These are phyloP conservation scores for Penicillium cinerascens DNA, from an alignment of 495 filamentous ascomycete genomes.

Conservation along the genomic window DNA sequence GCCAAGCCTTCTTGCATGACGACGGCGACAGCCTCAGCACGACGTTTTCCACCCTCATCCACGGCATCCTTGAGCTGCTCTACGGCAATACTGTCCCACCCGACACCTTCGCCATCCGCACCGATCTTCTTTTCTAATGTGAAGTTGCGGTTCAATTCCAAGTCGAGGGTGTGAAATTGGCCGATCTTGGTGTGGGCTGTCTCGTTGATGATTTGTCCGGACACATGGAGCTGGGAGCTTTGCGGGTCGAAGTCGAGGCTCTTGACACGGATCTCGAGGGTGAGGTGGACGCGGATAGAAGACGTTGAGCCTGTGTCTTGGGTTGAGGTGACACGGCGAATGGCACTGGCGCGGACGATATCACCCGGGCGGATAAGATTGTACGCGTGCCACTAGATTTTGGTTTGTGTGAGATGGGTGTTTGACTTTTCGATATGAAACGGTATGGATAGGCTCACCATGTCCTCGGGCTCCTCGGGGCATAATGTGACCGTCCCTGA, in stretches of 20 bases:
- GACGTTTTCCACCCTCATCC: conserved; percentile 63
- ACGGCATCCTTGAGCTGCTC: conserved; percentile 75
- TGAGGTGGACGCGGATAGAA: conserved; percentile 72
- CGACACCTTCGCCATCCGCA: conserved; percentile 49
- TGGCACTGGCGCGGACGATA: conserved; percentile 73
- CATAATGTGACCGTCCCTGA: conserved; percentile 75
- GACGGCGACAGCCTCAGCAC: conserved; percentile 77
- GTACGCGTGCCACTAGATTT: conserved; percentile 83
- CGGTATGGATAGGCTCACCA: conserved; percentile 53
- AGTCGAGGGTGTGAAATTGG: conserved; percentile 83
- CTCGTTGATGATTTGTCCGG: conserved; percentile 75
- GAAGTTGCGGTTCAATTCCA: conserved; percentile 85
- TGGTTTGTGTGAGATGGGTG: conserved; percentile 2
- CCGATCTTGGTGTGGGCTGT: conserved; percentile 82
- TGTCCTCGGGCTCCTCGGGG: conserved; percentile 92
- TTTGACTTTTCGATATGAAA: background rate
- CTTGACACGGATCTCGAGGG: conserved; percentile 76
- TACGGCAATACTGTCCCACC: conserved; percentile 88
- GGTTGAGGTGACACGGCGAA: conserved; percentile 73
- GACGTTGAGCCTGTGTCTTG: conserved; percentile 68
- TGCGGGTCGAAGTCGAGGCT: conserved; percentile 87
- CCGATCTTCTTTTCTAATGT: conserved; percentile 66
- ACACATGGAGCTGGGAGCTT: conserved; percentile 78
- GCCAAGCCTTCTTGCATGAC: conserved; percentile 94
- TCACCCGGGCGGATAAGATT: conserved; percentile 85